Base-by-base conservation (phyloP, 805 yeast genomes). In the Yarrowia sp. region DNA sequence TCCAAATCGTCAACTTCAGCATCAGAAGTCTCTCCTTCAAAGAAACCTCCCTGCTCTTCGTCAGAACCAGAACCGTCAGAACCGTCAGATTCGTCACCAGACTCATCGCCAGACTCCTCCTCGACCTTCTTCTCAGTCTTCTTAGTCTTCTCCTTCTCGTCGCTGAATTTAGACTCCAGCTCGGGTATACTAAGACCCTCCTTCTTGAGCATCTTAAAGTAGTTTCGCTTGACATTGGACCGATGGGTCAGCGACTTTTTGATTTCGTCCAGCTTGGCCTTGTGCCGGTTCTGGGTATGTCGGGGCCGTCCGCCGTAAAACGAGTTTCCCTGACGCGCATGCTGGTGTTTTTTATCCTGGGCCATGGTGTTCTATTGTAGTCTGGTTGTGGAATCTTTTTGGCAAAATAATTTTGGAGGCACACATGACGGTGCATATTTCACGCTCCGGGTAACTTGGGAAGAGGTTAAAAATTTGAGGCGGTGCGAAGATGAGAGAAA, bases 151-250 rank as follows among this genome's bases (percentile, higher is more conserved):
- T 54, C 65, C 30, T 65, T 48, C 21, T 64, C 51, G 30, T 65
- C 49, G 17, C 26, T 30, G 24, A 33, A 54, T 35, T 54, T 54
- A 46, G 61, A 17, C 61, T 69, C 67, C 65, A 76, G 78, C 43
- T 79, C 83, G 2, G 88, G 87, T 11, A 82, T 78, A 4, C 76
- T 68, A 58, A 82, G 81, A 1, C 92, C 96, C 69, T 89, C 92
- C 61, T 84, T 82, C 67, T 89, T 89, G 43, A 91, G 74, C 63
- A 90, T 78, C 74, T 92, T 91, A 79, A 90, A 86, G 72, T 92
- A 92, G 58, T 84, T 85, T 74, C 87, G 89, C 78, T 90, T 84
- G 68, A 92, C 81, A 70, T 95, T 82, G 14, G 97, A 90, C 67
- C 91, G 83, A 71, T 91, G 96, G 0, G 84, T 82, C 68, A 92